Evolutionary conservation across 176 grass and related monocot genomes (phyloP).

Genomic region (Neostapfia colusana): DNA sequence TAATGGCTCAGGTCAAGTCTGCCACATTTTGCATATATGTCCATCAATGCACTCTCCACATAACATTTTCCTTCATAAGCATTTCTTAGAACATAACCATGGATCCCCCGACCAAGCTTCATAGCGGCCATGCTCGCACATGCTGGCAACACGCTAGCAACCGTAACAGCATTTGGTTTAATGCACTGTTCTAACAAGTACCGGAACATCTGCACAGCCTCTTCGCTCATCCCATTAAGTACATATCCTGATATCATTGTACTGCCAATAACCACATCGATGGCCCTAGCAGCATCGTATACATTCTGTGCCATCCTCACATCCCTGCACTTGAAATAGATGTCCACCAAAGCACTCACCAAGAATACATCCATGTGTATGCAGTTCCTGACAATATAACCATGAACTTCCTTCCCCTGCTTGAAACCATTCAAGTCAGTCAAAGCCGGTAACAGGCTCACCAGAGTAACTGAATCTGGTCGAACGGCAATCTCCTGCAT

Average conservation of each 20-base stretch:
- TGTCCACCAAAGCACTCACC: conserved; percentile 79
- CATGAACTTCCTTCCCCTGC: conserved; percentile 69
- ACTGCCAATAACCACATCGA: conserved; percentile 76
- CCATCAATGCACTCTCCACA: conserved; percentile 72
- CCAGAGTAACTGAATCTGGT: conserved; percentile 69
- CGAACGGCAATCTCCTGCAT: conserved; percentile 57
- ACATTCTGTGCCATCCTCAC: conserved; percentile 69
- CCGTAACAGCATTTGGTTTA: conserved; percentile 71
- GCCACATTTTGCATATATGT: conserved; percentile 88
- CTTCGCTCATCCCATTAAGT: conserved; percentile 64
- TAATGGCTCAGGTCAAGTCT: conserved; percentile 69
- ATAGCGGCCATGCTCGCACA: conserved; percentile 61
- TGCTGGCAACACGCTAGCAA: conserved; percentile 66
- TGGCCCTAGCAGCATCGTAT: conserved; percentile 51
- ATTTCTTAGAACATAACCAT: conserved; percentile 72
- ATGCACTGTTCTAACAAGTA: conserved; percentile 49
- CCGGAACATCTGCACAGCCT: conserved; percentile 62
- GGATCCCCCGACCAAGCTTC: conserved; percentile 69
- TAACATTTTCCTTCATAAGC: conserved; percentile 67
- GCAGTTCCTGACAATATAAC: conserved; percentile 65
- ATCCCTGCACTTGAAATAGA: conserved; percentile 81
- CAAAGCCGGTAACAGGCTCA: conserved; percentile 75
- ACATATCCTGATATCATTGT: conserved; percentile 86
- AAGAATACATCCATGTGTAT: conserved; percentile 72
- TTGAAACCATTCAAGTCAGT: conserved; percentile 55